These are phyloP conservation scores for Fusarium sp. DNA, from an alignment of 2,329 filamentous ascomycete genomes.

Conservation along the genomic window DNA sequence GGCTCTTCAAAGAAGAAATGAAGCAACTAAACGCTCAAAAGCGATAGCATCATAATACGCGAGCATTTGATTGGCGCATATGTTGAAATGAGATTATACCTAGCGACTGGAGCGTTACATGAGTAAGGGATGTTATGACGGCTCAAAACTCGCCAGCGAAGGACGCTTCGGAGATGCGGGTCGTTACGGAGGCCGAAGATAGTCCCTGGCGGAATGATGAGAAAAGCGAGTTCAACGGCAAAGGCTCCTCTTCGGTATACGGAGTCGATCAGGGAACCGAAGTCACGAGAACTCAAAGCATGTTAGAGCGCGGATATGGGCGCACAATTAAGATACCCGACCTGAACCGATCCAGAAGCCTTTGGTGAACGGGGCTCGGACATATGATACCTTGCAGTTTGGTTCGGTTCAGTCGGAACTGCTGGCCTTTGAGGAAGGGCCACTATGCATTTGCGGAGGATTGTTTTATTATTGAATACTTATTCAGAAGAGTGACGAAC, in stretches of 20 bases:
- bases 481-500: constrained; percentile 6
- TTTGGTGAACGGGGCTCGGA: constrained; percentile 11
- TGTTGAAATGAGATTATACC: constrained; percentile 33
- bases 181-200: constrained; percentile 17
- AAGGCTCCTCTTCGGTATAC: constrained; percentile 4
- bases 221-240: neutral
- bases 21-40: constrained; percentile 21
- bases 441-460: constrained; percentile 2
- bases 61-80: constrained; percentile 8
- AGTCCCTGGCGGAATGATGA: constrained; percentile 9
- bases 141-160: neutral
- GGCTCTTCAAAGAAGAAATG: constrained; percentile 53
- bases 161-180: constrained; percentile 21
- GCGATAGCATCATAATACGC: constrained; percentile 13
- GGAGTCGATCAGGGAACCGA: constrained; percentile 5
- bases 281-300: constrained; percentile 6
- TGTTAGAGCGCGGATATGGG: constrained; percentile 6
- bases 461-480: constrained; percentile 17
- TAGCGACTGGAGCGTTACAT: constrained; percentile 14
- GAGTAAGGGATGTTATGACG: constrained; percentile 7
- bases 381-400: constrained; percentile 27
- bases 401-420: constrained; percentile 12
- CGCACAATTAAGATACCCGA: constrained; percentile 13
- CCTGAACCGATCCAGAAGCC: constrained; percentile 2
- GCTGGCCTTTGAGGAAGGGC: constrained; percentile 3